Evolutionary conservation across 1,139 yeast genomes (phyloP).

Genomic region (Lodderomyces pseudojiufengensis): DNA sequence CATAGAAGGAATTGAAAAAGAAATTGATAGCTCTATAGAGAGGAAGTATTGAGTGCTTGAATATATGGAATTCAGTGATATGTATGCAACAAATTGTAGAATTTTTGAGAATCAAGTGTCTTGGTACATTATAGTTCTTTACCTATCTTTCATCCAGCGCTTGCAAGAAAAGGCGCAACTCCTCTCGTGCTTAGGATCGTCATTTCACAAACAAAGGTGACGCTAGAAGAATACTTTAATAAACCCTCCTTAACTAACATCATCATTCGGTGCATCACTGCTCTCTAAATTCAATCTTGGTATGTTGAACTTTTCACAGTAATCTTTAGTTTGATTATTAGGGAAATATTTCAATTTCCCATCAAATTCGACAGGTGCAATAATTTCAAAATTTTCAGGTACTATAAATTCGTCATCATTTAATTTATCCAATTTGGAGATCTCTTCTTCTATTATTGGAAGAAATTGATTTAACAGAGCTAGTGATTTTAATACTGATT

Average conservation of each 20-base stretch:
- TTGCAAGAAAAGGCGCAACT: not conserved
- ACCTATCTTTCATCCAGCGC: not conserved
- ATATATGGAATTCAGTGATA: no score
- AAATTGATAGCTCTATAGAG: no score
- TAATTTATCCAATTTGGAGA: constrained; percentile 13
- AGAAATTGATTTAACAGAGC: constrained; percentile 18
- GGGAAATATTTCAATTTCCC: constrained; percentile 28
- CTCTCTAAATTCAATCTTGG: constrained; percentile 5
- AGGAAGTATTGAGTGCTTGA: no score
- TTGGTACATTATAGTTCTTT: no score
- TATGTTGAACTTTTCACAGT: constrained; percentile 24
- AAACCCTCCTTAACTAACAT: no score
- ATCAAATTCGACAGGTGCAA: constrained; percentile 28
- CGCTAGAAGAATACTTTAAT: no score
- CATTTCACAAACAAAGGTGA: no score
- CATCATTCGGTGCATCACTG: no score
- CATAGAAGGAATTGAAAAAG: no score
- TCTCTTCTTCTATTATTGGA: constrained; percentile 21
- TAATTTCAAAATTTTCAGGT: constrained; percentile 24
- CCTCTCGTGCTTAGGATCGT: no score
- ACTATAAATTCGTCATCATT: constrained; percentile 17
- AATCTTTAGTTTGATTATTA: constrained; percentile 35
- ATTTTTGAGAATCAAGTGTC: no score
- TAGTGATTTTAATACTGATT: constrained; percentile 10
- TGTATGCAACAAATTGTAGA: no score